Conservation (phyloP, 2,329 filamentous ascomycete genomes). For the Penicillium capsulatum region DNA sequence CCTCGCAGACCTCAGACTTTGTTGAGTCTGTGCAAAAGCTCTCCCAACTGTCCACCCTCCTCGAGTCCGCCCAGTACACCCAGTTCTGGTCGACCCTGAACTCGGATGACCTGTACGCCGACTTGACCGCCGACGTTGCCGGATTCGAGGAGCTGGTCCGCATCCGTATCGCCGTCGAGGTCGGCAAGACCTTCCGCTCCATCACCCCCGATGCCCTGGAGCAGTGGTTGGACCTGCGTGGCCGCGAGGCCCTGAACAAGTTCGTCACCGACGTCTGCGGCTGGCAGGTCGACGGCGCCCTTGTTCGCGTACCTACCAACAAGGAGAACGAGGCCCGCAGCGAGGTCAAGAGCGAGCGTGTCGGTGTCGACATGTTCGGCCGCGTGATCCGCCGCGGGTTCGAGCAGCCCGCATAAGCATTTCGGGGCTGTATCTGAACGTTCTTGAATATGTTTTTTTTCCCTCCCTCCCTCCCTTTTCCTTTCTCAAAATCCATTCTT, state of each 20-base stretch:
- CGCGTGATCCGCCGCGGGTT: slow-evolving; percentile 77
- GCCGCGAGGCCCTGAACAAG: slow-evolving; percentile 64
- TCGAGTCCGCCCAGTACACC: slow-evolving; percentile 84
- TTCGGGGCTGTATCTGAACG: neutral
- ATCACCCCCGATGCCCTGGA: slow-evolving; percentile 64
- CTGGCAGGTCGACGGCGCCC: slow-evolving; percentile 67
- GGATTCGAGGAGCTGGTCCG: slow-evolving; percentile 95
- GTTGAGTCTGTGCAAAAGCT: slow-evolving; percentile 90
- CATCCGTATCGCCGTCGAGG: slow-evolving; percentile 79
- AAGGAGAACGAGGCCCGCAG: slow-evolving; percentile 97
- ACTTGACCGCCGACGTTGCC: slow-evolving; percentile 86
- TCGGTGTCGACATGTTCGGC: slow-evolving; percentile 53
- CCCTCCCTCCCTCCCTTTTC: slow-evolving; percentile 8
- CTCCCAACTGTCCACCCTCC: slow-evolving; percentile 74
- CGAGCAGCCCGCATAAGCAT: slow-evolving; percentile 66
- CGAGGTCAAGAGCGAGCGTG: slow-evolving; percentile 90
- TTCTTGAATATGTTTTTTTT: slow-evolving; percentile 9
- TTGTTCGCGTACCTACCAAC: slow-evolving; percentile 79
- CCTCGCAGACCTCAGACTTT: slow-evolving; percentile 49
- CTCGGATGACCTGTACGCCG: slow-evolving; percentile 90
- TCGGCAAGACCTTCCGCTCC: slow-evolving; percentile 76
- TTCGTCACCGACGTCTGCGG: slow-evolving; percentile 82
- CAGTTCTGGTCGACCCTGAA: slow-evolving; percentile 92
- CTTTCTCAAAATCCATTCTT: slow-evolving; percentile 13
- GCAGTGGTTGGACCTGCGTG: slow-evolving; percentile 67